Evolutionary conservation across 2,329 filamentous ascomycete species (phyloP), one percentile per base, ranked within the genome.

Genomic region (Ophiostoma himal-ulmi): DNA sequence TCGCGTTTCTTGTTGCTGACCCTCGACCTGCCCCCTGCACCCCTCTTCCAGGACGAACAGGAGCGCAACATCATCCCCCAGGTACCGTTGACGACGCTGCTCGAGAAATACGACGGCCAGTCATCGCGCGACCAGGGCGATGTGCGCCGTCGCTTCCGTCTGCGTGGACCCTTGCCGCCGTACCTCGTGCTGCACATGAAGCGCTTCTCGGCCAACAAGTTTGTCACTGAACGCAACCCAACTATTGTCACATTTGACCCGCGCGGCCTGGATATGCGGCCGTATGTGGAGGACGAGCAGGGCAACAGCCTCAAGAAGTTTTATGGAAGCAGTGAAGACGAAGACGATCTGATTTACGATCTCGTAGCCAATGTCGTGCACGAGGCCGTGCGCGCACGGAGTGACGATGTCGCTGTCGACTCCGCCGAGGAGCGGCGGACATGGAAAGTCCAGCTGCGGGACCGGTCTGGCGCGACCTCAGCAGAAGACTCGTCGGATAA

Each of bases 171-270:
- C 0, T 84, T 99, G 0, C 95, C 95, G 0, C 94, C 94, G 0
- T 98, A 91, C 78, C 87, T 99, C 22, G 83, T 95, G 69, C 93
- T 99, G 82, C 94, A 99, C 82, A 90, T 98, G 82, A 98, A 98
- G 82, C 93, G 95, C 75, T 99, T 99, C 84, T 92, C 90, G 75
- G 89, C 91, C 74, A 99, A 99, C 83, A 97, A 97, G 79, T 99
- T 99, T 77, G 92, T 99, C 26, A 88, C 91, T 1, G 94, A 98
- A 81, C 91, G 95, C 68, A 99, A 99, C 79, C 95, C 94, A 0
- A 99, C 95, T 11, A 99, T 99, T 76, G 95, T 99, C 73, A 98
- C 94, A 0, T 99, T 98, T 79, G 92, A 94, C 74, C 90, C 92
- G 5, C 86, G 90, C 72, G 73, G 90, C 60, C 87, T 99, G 10